phyloP scores from a whole-genome alignment of 2,329 filamentous ascomycete genomes.

The Penicillium sp. region DNA sequence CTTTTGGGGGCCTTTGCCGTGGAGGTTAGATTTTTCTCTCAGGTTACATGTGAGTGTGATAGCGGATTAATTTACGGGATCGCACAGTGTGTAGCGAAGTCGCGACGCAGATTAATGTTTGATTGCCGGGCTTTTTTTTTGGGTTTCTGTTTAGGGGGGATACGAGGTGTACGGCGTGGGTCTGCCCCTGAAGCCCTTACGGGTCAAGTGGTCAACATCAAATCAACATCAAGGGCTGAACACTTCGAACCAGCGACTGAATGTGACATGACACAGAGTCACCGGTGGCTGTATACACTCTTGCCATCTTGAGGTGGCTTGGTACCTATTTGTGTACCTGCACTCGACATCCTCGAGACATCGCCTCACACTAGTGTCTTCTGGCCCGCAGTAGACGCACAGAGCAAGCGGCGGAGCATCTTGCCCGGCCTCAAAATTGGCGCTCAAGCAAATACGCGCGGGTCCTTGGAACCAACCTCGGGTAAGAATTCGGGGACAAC shows the following conservation, averaged over 20 bases:
- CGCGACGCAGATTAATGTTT: not conserved
- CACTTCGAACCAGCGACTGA: not conserved
- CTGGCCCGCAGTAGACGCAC: not conserved
- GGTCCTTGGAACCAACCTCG: not conserved
- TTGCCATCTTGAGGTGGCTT: not conserved
- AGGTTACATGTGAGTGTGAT: constrained; percentile 1
- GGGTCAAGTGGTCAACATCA: not conserved
- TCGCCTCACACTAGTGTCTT: not conserved
- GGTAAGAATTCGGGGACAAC: not conserved
- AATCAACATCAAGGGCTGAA: not conserved
- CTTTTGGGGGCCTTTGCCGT: not conserved
- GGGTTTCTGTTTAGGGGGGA: not conserved
- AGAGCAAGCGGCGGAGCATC: not conserved
- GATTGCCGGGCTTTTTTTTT: not conserved
- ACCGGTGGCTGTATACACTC: not conserved
- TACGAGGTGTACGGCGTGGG: not conserved
- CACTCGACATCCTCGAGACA: not conserved
- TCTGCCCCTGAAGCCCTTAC: not conserved
- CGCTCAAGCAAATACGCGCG: not conserved
- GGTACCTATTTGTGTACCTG: not conserved
- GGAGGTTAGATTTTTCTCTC: not conserved
- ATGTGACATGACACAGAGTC: not conserved
- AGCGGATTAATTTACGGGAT: not conserved
- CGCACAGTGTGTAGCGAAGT: not conserved
- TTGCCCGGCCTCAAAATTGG: not conserved